Conservation (phyloP, 1,284 basidiomycete genomes). For the Boletus semigastroideus region DNA sequence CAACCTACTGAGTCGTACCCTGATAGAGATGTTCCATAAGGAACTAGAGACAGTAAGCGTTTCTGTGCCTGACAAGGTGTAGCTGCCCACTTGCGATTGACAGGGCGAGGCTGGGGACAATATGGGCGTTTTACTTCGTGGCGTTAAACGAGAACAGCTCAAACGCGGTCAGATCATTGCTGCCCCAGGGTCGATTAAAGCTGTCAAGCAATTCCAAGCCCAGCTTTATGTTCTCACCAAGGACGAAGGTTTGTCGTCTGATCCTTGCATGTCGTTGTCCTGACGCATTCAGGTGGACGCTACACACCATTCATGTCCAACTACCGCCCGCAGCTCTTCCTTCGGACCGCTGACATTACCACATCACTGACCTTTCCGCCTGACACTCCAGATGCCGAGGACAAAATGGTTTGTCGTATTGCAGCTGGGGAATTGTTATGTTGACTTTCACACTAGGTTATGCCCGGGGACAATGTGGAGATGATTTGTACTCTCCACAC, state of each 20-base stretch:
- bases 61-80: background rate
- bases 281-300: constrained; percentile 62
- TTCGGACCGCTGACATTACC: constrained; percentile 95
- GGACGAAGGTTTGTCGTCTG: constrained; percentile 60
- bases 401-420: constrained; percentile 68
- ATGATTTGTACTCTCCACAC: constrained; percentile 85
- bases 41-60: constrained; percentile 85
- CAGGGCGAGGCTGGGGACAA: constrained; percentile 98
- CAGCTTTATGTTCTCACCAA: constrained; percentile 95
- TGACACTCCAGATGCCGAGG: constrained; percentile 70
- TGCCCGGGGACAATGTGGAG: constrained; percentile 99
- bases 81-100: background rate
- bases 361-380: constrained; percentile 85
- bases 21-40: constrained; percentile 98
- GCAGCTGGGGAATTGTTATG: background rate
- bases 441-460: constrained; percentile 59
- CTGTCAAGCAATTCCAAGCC: constrained; percentile 92
- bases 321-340: constrained; percentile 96
- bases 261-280: background rate
- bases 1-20: constrained; percentile 7
- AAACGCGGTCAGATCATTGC: constrained; percentile 92
- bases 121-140: constrained; percentile 97
- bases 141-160: constrained; percentile 96
- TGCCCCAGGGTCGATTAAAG: constrained; percentile 91
- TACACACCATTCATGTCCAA: constrained; percentile 97